Evolutionary conservation across 192 early-diverging fungal genomes (phyloP).

Genomic region (Coemansia sp.): DNA sequence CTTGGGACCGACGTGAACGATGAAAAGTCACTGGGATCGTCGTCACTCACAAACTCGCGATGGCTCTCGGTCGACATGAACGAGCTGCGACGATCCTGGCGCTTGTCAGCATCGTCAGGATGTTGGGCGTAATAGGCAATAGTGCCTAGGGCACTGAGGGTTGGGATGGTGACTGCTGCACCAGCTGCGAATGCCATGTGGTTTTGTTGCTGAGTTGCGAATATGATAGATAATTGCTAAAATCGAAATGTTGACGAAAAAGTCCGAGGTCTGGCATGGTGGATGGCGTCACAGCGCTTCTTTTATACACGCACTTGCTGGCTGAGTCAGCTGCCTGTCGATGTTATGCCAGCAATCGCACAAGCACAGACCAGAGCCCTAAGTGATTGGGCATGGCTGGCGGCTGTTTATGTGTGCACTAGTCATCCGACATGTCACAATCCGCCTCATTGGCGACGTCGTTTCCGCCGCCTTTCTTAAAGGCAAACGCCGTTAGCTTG

Average conservation of each 20-base stretch:
- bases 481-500: conserved; percentile 27
- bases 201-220: conserved; percentile 2
- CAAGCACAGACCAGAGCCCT: no score
- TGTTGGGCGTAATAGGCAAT: conserved; percentile 48
- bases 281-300: neutral
- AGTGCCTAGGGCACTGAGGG: conserved; percentile 38
- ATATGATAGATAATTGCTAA: no score
- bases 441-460: neutral
- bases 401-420: neutral
- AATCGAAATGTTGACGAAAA: no score
- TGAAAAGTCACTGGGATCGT: conserved; percentile 54
- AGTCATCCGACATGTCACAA: neutral
- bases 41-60: conserved; percentile 41
- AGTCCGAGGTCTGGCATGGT: neutral
- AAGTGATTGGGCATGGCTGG: neutral
- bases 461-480: conserved; percentile 11
- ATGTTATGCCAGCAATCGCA: neutral
- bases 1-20: conserved; percentile 41
- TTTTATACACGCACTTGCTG: no score
- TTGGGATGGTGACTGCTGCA: conserved; percentile 50
- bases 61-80: conserved; percentile 13
- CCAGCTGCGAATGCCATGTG: conserved; percentile 55
- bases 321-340: no score
- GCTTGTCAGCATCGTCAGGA: conserved; percentile 8
- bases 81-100: conserved; percentile 25